These are phyloP conservation scores for Botrytis squamosa DNA, from an alignment of 2,329 filamentous ascomycete species.

Conservation along the genomic window DNA sequence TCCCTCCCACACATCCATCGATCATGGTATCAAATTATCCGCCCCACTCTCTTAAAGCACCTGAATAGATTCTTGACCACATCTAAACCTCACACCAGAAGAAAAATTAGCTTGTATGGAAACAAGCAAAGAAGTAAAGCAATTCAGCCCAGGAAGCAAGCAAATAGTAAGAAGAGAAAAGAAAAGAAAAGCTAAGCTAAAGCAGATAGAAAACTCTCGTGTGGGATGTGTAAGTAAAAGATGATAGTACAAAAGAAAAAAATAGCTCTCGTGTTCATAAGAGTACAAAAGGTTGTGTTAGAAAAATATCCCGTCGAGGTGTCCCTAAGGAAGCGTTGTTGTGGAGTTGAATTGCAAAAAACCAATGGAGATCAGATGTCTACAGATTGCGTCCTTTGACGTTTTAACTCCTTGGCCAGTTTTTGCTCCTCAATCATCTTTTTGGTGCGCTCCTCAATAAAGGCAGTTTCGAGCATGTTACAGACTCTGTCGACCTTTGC, in stretches of 20 bases:
- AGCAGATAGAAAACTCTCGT: not conserved
- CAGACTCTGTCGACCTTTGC: not conserved
- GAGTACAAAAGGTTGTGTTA: not conserved
- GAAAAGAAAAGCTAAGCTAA: not conserved
- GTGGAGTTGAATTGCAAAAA: not conserved
- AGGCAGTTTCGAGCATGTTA: not conserved
- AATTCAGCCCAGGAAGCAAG: not conserved
- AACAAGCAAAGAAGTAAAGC: not conserved
- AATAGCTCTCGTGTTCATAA: not conserved
- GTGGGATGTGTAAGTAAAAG: not conserved
- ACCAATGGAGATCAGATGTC: not conserved
- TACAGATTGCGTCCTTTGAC: not conserved
- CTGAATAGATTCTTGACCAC: not conserved
- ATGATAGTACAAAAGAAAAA: conserved; percentile 1
- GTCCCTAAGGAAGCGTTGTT: not conserved
- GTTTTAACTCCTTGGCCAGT: conserved; percentile 4
- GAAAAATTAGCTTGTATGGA: not conserved
- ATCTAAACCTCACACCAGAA: not conserved
- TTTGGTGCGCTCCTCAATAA: not conserved
- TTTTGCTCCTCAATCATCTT: not conserved
- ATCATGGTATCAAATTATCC: not conserved
- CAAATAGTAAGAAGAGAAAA: not conserved
- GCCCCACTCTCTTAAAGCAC: not conserved
- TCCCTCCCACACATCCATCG: not conserved
- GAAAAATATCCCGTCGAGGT: not conserved